Conservation (phyloP, 768 basidiomycete species). For the Neoboletus subvelutipes region DNA sequence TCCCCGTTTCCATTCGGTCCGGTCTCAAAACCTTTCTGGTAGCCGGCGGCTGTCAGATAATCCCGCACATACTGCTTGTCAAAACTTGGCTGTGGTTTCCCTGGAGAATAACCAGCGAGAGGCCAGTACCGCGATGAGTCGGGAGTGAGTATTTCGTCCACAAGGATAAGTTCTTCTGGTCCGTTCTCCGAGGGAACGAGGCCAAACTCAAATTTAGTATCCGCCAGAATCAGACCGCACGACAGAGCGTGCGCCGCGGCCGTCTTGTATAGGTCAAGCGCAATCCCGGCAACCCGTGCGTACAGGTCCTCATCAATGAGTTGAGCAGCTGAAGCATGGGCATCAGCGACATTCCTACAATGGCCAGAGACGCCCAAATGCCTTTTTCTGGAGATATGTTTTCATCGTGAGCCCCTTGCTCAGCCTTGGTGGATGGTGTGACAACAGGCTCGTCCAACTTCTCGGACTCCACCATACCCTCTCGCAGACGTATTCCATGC, state of each 20-base stretch:
- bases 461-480: slow-evolving; percentile 80
- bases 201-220: slow-evolving; percentile 99
- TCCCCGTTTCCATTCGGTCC: slow-evolving; percentile 65
- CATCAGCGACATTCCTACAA: background rate
- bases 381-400: slow-evolving; percentile 88
- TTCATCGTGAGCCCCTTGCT: slow-evolving; percentile 91
- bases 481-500: slow-evolving; percentile 77
- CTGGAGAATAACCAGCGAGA: slow-evolving; percentile 64
- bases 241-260: slow-evolving; percentile 73
- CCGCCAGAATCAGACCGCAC: slow-evolving; percentile 89
- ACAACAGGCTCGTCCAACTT: slow-evolving; percentile 82
- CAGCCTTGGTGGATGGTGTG: slow-evolving; percentile 97
- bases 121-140: slow-evolving; percentile 99
- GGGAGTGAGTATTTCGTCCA: slow-evolving; percentile 96
- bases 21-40: slow-evolving; percentile 74
- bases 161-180: slow-evolving; percentile 66
- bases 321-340: slow-evolving; percentile 47
- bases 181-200: slow-evolving; percentile 48
- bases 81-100: slow-evolving; percentile 82
- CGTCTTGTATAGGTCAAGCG: slow-evolving; percentile 66
- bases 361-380: slow-evolving; percentile 25
- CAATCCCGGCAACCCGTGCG: slow-evolving; percentile 52
- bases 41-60: slow-evolving; percentile 75
- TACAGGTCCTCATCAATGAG: slow-evolving; percentile 69
- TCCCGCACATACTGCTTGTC: slow-evolving; percentile 97